Evolutionary conservation across 2,329 filamentous ascomycete species (phyloP), one percentile per base, ranked within the genome.

Genomic region (Calonectria ilicicola): DNA sequence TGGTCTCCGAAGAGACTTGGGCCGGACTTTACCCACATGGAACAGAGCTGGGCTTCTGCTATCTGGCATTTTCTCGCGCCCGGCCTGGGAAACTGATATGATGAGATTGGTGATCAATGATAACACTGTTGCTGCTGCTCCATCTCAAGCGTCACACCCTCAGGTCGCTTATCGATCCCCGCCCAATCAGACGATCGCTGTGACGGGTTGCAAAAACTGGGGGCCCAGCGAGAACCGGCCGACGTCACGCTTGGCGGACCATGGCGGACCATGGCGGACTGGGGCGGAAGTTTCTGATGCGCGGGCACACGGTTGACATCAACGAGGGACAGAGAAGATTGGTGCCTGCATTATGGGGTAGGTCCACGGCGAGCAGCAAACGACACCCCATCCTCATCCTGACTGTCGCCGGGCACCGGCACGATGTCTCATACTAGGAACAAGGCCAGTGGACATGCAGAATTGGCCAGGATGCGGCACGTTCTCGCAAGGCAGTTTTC

Each of bases 231-330:
- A 46, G 67, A 62, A 65, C 53, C 49, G 49, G 47, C 32, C 63
- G 53, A 75, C 75, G 75, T 78, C 77, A 75, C 70, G 74, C 62
- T 71, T 64, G 70, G 51, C 64, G 40, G 69, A 72, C 58, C 47
- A 56, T 64, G 60, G 68, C 72, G 64, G 66, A 63, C 62, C 42
- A 58, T 56, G 63, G 66, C 69, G 65, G 70, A 49, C 60, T 66
- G 12, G 35, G 53, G 38, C 44, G 44, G 44, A 47, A 47, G n/a
- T 23, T 60, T 35, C 35, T 21, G 26, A 60, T 60, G 35, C 19
- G n/a, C 21, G 53, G 53, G 35, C 4, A 60, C 53, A 26, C 3
- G 53, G 38, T 60, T 38, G 53, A 40, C 53, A 7, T 19, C 49
- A 15, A 27, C 17, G 19, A 26, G 32, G 32, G 53, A 38, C 35